A percentile compares a stretch with the other conserved stretches of the same genome.
phyloP scores from a whole-genome alignment of 164 flowering plant species.

The Aristolochia contorta region DNA sequence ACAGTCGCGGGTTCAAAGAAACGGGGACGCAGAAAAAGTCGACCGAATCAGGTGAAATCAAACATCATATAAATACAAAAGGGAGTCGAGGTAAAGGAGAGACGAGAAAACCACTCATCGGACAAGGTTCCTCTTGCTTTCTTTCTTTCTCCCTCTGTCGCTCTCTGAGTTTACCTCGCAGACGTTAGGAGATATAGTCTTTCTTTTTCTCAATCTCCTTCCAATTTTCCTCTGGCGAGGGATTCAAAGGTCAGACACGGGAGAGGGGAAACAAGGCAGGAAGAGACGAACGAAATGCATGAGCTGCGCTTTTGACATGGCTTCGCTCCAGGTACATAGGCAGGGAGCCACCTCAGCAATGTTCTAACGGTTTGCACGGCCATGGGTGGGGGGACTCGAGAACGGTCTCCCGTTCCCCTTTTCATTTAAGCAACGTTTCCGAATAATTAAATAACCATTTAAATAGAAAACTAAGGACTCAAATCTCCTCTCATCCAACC shows the following conservation, averaged over 20 bases:
- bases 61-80: neutral
- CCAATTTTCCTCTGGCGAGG: neutral
- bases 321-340: neutral
- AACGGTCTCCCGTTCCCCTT: too few relatives aligned
- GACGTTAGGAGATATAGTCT: neutral
- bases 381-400: neutral
- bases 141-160: neutral
- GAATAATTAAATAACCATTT: too few relatives aligned
- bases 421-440: too few relatives aligned
- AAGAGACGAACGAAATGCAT: neutral
- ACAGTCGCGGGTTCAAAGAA: neutral
- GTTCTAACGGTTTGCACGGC: slow-evolving; percentile 30
- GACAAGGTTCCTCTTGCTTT: too few relatives aligned
- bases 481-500: too few relatives aligned
- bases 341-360: slow-evolving; percentile 8
- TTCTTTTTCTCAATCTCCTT: neutral
- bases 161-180: neutral
- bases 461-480: too few relatives aligned
- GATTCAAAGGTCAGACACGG: neutral
- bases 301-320: slow-evolving; percentile 2
- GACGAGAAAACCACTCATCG: neutral
- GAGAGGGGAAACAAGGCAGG: slow-evolving; percentile 4
- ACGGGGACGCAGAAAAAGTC: neutral
- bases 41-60: slow-evolving; percentile 1
- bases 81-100: neutral